A percentile compares a stretch with the other conserved stretches of the same genome.
These are phyloP conservation scores for Arbutus unedo DNA, from an alignment of 148 eudicot genomes.

Conservation along the genomic window DNA sequence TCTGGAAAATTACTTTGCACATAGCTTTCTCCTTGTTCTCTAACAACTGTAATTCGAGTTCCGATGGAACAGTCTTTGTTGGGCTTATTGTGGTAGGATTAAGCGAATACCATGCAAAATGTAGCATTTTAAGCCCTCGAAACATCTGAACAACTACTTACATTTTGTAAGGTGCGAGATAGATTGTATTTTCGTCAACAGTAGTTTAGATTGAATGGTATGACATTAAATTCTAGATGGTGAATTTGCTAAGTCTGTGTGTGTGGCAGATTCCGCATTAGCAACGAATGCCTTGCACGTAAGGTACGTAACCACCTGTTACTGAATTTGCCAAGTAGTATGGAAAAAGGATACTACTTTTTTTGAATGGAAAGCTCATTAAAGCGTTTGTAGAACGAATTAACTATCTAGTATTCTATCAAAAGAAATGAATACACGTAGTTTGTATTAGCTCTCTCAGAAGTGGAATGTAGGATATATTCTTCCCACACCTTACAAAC, in stretches of 20 bases:
- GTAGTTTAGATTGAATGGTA: not conserved
- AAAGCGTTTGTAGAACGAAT: not conserved
- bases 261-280: not conserved
- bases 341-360: not conserved
- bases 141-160: not conserved
- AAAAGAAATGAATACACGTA: slow-evolving; percentile 20
- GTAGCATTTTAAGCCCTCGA: not conserved
- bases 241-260: not conserved
- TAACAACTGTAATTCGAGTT: not conserved
- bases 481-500: slow-evolving; percentile 32
- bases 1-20: not conserved
- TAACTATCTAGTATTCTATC: not conserved
- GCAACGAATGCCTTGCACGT: not conserved
- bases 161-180: not conserved
- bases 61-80: not conserved
- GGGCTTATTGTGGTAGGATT: not conserved
- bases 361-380: not conserved
- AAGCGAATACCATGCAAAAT: not conserved
- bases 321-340: not conserved
- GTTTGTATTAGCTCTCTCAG: slow-evolving; percentile 23
- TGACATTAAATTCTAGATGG: not conserved
- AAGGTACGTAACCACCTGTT: too few relatives aligned
- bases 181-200: not conserved
- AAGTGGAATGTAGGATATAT: slow-evolving; percentile 29
- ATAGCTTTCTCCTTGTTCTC: not conserved